Base-by-base conservation (phyloP, 345 rosid species). In the Reutealis trisperma region DNA sequence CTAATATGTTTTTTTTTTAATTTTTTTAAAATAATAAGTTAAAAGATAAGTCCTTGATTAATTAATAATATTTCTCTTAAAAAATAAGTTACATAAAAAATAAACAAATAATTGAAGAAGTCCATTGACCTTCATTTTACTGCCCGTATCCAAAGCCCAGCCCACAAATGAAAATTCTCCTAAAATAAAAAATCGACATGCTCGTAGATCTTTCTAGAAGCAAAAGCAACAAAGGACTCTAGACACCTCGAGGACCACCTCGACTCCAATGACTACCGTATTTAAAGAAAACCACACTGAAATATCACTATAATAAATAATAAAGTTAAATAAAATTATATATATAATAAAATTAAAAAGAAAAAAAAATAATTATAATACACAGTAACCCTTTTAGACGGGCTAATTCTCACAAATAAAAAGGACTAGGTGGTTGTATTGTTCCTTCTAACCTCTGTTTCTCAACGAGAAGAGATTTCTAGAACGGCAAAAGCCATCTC, bases 191-290 rank as follows among this genome's bases (percentile, higher is more conserved):
- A 64, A 10, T 51, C 41, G 58, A 71, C 8, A 42, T 41, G 27
- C 19, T 30, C 1, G 32, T 70, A 55, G 84, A 81, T 63, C 47
- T 55, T 81, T 81, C 84, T 81, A 77, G 84, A 81, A 73, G 67
- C 49, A 22, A 19, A 21, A 24, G 3, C 3, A 16, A 41, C 12
- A 2, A 32, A 13, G 1, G 15, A 19, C 30, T 75, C 79, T 54
- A 61, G 67, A 64, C 80, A 27, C 24, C 55, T 75, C 83, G 9
- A 34, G 76, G 51, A 42, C 65, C 75, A 22, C 49, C 71, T 54
- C 21, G 30, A 45, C 77, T 41, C 22, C 73, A 21, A 13, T 10
- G 21, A 14, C 54, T 60, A 21, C 18, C 2, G 14, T 34, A 34
- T 57, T 37, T 37, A 14, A 57, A 72, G n/a, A n/a, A 58, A 24